Base-by-base conservation (phyloP, 495 filamentous ascomycete genomes). In the Aspergillus olivimuriae region DNA sequence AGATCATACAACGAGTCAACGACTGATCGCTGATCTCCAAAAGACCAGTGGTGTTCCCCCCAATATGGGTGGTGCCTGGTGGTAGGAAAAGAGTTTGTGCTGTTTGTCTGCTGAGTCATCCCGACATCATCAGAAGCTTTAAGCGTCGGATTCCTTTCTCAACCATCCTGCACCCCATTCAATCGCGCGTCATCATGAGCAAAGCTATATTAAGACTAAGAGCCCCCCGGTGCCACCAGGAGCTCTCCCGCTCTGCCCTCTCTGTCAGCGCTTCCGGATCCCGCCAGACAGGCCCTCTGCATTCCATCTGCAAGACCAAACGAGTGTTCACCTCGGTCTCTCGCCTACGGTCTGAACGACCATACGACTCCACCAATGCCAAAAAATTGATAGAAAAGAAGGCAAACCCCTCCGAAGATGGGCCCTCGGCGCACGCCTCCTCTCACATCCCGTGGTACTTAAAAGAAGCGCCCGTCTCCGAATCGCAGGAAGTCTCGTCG, bases 381-480 rank as follows among this genome's bases (percentile, higher is more conserved):
- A 36, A 14, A 1, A 10, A 34, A 4, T 2, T 22, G 1, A 41
- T 47, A 17, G 3, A 32, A 15, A 51, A 58, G 14, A 24, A 26
- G 8, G 43, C 12, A 22, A 18, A 26, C 3, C 5, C 46, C 48
- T 14, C 47, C 62, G 1, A 53, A 38, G n/a, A n/a, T n/a, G n/a
- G n/a, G n/a, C n/a, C n/a, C n/a, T n/a, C n/a, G n/a, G n/a, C n/a
- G n/a, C n/a, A n/a, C n/a, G n/a, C n/a, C n/a, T n/a, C n/a, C n/a
- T n/a, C n/a, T 31, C 52, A 62, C 46, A 52, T 76, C 1, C 90
- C 91, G 4, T 98, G 92, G 92, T 96, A 95, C 65, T 76, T 96
- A 32, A 82, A 89, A 59, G 75, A 88, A 48, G 52, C 60, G 21
- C 60, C 68, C 12, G 44, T 55, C 33, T 58, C 64, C 28, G 69